Evolutionary conservation across 768 basidiomycete species (phyloP).

Genomic region (Leccinum pellstonianum): DNA sequence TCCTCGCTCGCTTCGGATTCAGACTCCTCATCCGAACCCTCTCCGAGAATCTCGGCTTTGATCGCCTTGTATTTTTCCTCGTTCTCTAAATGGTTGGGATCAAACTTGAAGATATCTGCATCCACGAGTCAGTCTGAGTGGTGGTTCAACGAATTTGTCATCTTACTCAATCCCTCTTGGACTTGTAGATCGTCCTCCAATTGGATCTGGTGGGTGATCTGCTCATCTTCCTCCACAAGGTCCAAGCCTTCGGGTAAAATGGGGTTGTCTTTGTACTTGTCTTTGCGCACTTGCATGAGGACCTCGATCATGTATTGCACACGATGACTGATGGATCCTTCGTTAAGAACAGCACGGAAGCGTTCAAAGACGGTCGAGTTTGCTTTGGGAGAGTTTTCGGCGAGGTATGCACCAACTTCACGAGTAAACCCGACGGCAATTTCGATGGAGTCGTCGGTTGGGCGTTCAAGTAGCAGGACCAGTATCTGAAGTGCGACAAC

Average conservation of each 20-base stretch:
- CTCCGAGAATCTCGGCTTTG: conserved; percentile 91
- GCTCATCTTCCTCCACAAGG: conserved; percentile 96
- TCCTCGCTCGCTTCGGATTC: conserved; percentile 64
- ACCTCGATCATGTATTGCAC: conserved; percentile 99
- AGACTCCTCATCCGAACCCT: conserved; percentile 74
- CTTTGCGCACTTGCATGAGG: conserved; percentile 97
- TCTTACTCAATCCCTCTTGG: conserved; percentile 91
- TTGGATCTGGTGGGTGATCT: conserved; percentile 91
- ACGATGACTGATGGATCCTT: conserved; percentile 91
- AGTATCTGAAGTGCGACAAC: conserved; percentile 94
- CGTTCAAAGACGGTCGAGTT: conserved; percentile 95
- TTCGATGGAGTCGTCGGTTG: conserved; percentile 97
- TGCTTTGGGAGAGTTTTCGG: conserved; percentile 92
- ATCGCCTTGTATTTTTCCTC: conserved; percentile 93
- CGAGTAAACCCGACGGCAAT: conserved; percentile 97
- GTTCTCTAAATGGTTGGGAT: conserved; percentile 83
- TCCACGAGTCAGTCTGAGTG: conserved; percentile 9
- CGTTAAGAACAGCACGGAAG: conserved; percentile 95
- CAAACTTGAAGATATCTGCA: conserved; percentile 92
- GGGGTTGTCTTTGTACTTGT: conserved; percentile 99
- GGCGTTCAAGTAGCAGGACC: conserved; percentile 90
- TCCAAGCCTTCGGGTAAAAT: conserved; percentile 92
- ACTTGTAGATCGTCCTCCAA: conserved; percentile 93
- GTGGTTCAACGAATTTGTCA: background rate
- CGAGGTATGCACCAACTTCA: conserved; percentile 93